Evolutionary conservation across 2,329 filamentous ascomycete species (phyloP).

Genomic region (Penicillium sp.): DNA sequence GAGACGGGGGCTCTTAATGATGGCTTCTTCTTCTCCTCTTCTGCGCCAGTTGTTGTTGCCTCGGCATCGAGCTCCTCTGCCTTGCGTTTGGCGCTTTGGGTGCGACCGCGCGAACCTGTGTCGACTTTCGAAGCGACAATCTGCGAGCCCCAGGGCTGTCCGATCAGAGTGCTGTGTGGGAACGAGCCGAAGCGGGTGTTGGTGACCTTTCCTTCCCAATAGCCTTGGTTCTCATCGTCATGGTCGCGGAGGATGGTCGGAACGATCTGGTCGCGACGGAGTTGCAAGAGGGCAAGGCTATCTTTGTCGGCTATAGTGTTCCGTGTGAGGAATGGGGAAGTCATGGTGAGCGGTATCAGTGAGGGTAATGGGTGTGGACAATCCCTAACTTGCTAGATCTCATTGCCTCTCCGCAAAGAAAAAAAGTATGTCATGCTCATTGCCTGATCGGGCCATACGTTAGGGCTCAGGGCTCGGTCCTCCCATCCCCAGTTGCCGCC

Average conservation of each 20-base stretch:
- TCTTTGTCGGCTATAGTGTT: conserved; percentile 60
- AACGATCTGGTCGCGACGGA: conserved; percentile 81
- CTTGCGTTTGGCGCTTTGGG: conserved; percentile 54
- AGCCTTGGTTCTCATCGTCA: conserved; percentile 64
- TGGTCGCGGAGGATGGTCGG: conserved; percentile 67
- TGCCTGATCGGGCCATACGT: conserved; percentile 14
- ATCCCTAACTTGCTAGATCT: background rate
- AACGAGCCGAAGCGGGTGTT: conserved; percentile 95
- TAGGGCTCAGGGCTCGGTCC: conserved; percentile 25
- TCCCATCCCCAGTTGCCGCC: conserved; percentile 9
- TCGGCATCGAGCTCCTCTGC: conserved; percentile 40
- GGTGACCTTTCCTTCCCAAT: conserved; percentile 72
- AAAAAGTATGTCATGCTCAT: conserved; percentile 15
- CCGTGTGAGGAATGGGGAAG: conserved; percentile 77
- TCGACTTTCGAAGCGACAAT: conserved; percentile 86
- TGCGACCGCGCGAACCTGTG: conserved; percentile 81
- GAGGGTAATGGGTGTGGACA: background rate
- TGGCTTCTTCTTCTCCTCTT: conserved; percentile 24
- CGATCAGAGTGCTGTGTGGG: conserved; percentile 72
- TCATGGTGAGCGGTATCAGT: conserved; percentile 25
- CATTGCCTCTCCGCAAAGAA: conserved; percentile 6
- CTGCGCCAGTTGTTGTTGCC: conserved; percentile 19
- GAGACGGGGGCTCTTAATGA: conserved; percentile 32
- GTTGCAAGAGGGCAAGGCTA: conserved; percentile 76
- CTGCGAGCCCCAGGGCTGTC: conserved; percentile 86